Percentiles rank a stretch among this genome's conserved stretches.
Evolutionary conservation across 306 rosid species (phyloP).

Genomic region (Medicago truncatula): MtrunA17r5.0-ANR NC_053048.1:34171501-34172000

Average conservation of each 20-base stretch:
- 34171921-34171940: conserved; percentile 87
- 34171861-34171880: conserved; percentile 62
- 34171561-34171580: conserved; percentile 79
- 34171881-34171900: conserved; percentile 92
- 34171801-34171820: conserved; percentile 5
- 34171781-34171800: conserved; percentile 52
- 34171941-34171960: conserved; percentile 99
- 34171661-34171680: conserved; percentile 15
- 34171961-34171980: conserved; percentile 88
- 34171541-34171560: conserved; percentile 89
- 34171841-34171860: conserved; percentile 29
- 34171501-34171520: conserved; percentile 95
- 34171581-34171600: conserved; percentile 13
- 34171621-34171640: conserved; percentile 17
- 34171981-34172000: conserved; percentile 97
- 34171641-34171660: neutral
- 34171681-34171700: conserved; percentile 60
- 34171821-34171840: conserved; percentile 20
- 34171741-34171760: conserved; percentile 99
- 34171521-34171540: conserved; percentile 88
- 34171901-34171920: conserved; percentile 95
- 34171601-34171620: conserved; percentile 7
- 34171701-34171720: conserved; percentile 89
- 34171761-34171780: conserved; percentile 91
- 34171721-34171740: conserved; percentile 94